Percentiles rank a stretch among this genome's conserved stretches.
Evolutionary conservation across 1,139 yeast species (phyloP).

Genomic region (Blastobotrys elegans): DNA sequence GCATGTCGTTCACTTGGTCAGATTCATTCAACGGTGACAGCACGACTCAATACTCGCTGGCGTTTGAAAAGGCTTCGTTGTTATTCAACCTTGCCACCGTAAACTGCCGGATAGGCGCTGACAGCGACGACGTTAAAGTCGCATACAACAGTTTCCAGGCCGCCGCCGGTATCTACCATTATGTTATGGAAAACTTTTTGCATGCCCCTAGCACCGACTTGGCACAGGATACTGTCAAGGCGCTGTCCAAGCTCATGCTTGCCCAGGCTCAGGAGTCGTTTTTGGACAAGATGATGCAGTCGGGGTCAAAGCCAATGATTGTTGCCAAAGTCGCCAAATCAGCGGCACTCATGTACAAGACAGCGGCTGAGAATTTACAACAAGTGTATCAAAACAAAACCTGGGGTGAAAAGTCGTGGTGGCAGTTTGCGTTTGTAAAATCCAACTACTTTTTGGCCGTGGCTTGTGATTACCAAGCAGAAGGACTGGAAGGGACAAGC

Average conservation of each 20-base stretch:
- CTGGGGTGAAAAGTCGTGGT: constrained; percentile 55
- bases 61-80: constrained; percentile 85
- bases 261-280: constrained; percentile 91
- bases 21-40: constrained; percentile 61
- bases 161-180: constrained; percentile 74
- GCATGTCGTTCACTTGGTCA: constrained; percentile 69
- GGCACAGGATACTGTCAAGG: constrained; percentile 61
- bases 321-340: constrained; percentile 68
- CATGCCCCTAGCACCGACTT: constrained; percentile 88
- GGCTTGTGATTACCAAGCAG: constrained; percentile 49
- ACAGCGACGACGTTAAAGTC: constrained; percentile 49
- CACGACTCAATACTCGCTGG: constrained; percentile 60
- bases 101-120: constrained; percentile 47
- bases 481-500: constrained; percentile 43
- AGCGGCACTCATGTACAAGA: constrained; percentile 51
- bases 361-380: constrained; percentile 44
- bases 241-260: constrained; percentile 59
- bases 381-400: constrained; percentile 43
- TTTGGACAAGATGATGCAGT: constrained; percentile 53
- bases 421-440: constrained; percentile 41
- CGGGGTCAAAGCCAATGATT: constrained; percentile 47
- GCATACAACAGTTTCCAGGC: constrained; percentile 62
- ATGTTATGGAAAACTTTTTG: constrained; percentile 71
- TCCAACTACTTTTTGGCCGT: constrained; percentile 44
- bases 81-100: constrained; percentile 69